phyloP scores from a whole-genome alignment of 2,329 filamentous ascomycete species.

The Alternaria postmessia region DNA sequence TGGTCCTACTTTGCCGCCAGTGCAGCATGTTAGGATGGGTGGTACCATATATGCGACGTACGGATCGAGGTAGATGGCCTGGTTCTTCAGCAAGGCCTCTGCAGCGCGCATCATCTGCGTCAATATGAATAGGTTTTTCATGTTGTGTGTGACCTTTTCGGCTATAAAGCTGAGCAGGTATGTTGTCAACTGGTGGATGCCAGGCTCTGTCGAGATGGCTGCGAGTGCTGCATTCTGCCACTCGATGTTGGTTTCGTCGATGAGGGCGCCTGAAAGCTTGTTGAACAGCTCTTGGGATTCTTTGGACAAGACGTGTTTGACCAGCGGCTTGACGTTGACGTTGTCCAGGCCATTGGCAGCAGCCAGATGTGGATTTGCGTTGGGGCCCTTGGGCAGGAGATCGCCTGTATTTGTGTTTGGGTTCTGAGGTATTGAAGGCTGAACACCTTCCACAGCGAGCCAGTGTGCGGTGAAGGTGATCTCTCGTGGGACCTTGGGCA shows the following conservation, averaged over 20 bases:
- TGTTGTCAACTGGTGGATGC: conserved; percentile 91
- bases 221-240: conserved; percentile 85
- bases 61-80: conserved; percentile 76
- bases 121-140: conserved; percentile 88
- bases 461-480: conserved; percentile 95
- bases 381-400: conserved; percentile 86
- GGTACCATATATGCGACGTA: conserved; percentile 78
- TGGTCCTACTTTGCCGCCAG: conserved; percentile 80
- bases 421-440: conserved; percentile 96
- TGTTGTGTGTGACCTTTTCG: conserved; percentile 92
- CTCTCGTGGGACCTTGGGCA: conserved; percentile 94
- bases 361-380: conserved; percentile 84
- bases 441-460: conserved; percentile 96
- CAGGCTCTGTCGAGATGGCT: conserved; percentile 86
- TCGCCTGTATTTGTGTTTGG: conserved; percentile 89
- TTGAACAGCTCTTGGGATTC: conserved; percentile 97
- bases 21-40: conserved; percentile 88
- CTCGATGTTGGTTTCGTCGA: conserved; percentile 87
- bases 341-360: conserved; percentile 85
- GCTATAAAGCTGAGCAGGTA: conserved; percentile 97
- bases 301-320: conserved; percentile 96
- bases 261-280: conserved; percentile 86
- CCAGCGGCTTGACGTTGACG: conserved; percentile 82
- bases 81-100: conserved; percentile 83
- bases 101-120: conserved; percentile 92